Conservation (phyloP, 148 eudicot genomes). For the Gaultheria prostrata region DNA sequence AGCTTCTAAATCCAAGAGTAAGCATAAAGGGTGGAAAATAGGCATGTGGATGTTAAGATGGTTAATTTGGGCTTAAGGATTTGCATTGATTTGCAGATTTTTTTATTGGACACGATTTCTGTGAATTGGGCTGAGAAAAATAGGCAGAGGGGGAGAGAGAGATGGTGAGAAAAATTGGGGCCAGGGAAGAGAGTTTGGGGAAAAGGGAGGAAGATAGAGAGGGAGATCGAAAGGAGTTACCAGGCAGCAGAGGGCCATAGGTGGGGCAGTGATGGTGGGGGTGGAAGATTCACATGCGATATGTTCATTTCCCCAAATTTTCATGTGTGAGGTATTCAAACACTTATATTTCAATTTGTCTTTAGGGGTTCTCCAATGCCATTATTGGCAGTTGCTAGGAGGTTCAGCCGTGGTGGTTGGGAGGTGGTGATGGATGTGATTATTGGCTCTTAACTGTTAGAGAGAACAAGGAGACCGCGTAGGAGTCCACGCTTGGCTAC, state of each 20-base stretch:
- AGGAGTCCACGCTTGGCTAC: too few relatives aligned
- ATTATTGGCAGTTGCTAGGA: not conserved
- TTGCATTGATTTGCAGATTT: not conserved
- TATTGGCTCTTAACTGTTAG: not conserved
- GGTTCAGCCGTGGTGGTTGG: not conserved
- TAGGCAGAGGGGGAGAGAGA: not conserved
- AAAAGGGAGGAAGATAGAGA: not conserved
- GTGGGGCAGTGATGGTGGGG: not conserved
- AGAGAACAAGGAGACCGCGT: too few relatives aligned
- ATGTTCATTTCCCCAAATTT: not conserved
- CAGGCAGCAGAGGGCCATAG: not conserved
- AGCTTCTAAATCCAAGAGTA: not conserved
- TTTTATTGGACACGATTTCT: not conserved
- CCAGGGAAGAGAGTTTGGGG: not conserved
- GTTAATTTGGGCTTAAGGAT: not conserved
- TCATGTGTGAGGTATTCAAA: not conserved
- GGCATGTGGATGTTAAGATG: too few relatives aligned
- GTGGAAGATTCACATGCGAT: not conserved
- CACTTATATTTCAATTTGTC: not conserved
- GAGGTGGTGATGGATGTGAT: not conserved
- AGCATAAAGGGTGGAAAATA: not conserved
- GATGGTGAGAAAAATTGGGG: not conserved
- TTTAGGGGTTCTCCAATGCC: not conserved
- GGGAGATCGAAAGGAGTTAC: not conserved
- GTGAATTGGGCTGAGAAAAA: not conserved